Percentiles rank a stretch among this genome's conserved stretches.
Conservation (phyloP, 2,329 filamentous ascomycete genomes). For the Verticillium albo-atrum region DNA sequence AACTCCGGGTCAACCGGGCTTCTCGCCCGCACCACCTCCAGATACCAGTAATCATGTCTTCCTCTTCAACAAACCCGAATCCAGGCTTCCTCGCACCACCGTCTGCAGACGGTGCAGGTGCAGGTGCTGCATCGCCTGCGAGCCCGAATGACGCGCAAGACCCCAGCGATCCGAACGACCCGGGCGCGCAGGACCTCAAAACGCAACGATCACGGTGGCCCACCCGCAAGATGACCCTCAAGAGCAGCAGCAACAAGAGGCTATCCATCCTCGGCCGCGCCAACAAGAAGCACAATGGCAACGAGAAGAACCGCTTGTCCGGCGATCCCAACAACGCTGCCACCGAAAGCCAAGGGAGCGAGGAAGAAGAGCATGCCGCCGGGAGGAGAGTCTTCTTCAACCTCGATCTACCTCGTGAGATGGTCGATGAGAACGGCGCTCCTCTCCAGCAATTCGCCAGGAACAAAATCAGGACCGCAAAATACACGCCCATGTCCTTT, state of each 20-base stretch:
- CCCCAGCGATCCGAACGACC: not conserved
- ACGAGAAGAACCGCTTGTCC: slow-evolving; percentile 64
- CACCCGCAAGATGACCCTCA: slow-evolving; percentile 78
- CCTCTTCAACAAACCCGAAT: not conserved
- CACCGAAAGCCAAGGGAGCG: slow-evolving; percentile 25
- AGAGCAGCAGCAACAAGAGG: slow-evolving; percentile 74
- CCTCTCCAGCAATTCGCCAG: slow-evolving; percentile 67
- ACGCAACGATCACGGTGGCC: slow-evolving; percentile 91
- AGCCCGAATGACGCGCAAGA: not conserved
- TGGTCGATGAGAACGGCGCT: slow-evolving; percentile 76
- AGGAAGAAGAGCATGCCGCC: slow-evolving; percentile 34
- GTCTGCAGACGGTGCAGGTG: slow-evolving; percentile 10
- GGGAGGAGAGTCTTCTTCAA: slow-evolving; percentile 78
- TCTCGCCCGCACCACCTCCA: slow-evolving; percentile 15
- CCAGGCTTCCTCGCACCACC: slow-evolving; percentile 5
- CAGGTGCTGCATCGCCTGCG: slow-evolving; percentile 28
- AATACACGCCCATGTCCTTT: slow-evolving; percentile 94
- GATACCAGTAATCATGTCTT: slow-evolving; percentile 15
- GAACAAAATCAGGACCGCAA: slow-evolving; percentile 97
- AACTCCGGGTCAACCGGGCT: slow-evolving; percentile 32
- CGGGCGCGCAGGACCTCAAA: slow-evolving; percentile 41
- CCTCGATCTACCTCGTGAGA: slow-evolving; percentile 66
- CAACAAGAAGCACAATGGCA: slow-evolving; percentile 57
- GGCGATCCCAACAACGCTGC: slow-evolving; percentile 14
- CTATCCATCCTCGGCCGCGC: slow-evolving; percentile 75